Conservation (phyloP, 1,139 yeast genomes). For the Wickerhamiella infanticola region DNA sequence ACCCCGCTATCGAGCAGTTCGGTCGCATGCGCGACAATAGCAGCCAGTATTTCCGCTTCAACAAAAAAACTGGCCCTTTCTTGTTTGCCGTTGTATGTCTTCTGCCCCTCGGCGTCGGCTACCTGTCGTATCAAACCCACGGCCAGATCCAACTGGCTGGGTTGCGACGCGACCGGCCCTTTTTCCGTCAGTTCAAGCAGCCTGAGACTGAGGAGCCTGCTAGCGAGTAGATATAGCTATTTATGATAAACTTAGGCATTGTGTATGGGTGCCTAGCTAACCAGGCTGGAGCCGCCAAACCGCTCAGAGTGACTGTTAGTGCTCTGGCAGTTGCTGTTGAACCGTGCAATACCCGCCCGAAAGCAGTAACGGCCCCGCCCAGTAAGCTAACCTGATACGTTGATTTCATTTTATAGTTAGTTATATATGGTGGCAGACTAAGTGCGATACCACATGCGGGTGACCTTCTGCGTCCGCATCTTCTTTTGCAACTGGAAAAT, state of each 20-base stretch:
- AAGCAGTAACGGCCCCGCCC: no score
- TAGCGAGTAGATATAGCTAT: neutral
- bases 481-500: slow-evolving; percentile 79
- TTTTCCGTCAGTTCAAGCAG: slow-evolving; percentile 10
- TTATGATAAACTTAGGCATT: neutral
- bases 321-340: no score
- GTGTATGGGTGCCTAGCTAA: no score
- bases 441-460: slow-evolving; percentile 59
- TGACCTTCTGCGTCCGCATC: slow-evolving; percentile 67
- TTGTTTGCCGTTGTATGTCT: slow-evolving; percentile 21
- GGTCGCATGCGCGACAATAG: slow-evolving; percentile 23
- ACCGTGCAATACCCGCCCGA: no score
- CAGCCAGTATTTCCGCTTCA: slow-evolving; percentile 21
- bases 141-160: slow-evolving; percentile 15
- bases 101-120: slow-evolving; percentile 22
- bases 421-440: neutral
- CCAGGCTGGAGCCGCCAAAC: no score
- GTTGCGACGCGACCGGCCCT: slow-evolving; percentile 12
- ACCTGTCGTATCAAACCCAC: slow-evolving; percentile 18
- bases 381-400: no score
- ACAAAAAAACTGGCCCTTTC: slow-evolving; percentile 20
- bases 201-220: slow-evolving; percentile 2
- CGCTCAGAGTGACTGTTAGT: no score
- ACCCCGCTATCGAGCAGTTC: slow-evolving; percentile 24
- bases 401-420: no score